These are phyloP conservation scores for Kalanchoe fedtschenkoi DNA, from an alignment of 164 flowering plant species.

Conservation along the genomic window DNA sequence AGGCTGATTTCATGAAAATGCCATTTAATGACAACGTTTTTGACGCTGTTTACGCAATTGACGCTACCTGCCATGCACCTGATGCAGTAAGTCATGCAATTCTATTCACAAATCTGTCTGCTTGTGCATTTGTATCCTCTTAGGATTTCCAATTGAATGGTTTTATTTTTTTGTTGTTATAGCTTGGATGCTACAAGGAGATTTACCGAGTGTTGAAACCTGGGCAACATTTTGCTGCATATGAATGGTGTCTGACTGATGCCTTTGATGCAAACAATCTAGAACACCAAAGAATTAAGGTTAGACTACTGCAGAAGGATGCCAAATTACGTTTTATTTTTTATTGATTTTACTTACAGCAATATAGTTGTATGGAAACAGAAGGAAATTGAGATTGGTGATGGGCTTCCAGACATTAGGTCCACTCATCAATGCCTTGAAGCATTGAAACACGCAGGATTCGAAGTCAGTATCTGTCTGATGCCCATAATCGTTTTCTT, in stretches of 20 bases:
- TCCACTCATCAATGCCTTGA: constrained; percentile 62
- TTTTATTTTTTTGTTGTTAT: constrained; percentile 5
- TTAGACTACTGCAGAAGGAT: constrained; percentile 7
- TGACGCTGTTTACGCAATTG: constrained; percentile 96
- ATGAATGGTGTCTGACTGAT: constrained; percentile 98
- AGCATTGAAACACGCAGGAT: constrained; percentile 80
- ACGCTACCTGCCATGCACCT: constrained; percentile 99
- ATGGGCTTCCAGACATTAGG: constrained; percentile 91
- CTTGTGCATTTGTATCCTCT: neutral
- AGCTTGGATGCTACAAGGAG: constrained; percentile 94
- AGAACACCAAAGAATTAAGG: constrained; percentile 88
- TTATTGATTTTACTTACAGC: neutral
- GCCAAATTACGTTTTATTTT: neutral
- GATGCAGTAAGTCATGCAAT: constrained; percentile 57
- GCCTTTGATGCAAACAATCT: constrained; percentile 65
- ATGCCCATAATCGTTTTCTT: neutral
- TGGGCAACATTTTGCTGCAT: constrained; percentile 95
- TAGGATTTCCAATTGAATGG: too few species aligned
- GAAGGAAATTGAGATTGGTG: constrained; percentile 89
- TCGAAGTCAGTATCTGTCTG: constrained; percentile 59
- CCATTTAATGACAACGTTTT: constrained; percentile 74
- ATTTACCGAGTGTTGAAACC: constrained; percentile 88
- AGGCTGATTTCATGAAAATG: constrained; percentile 99
- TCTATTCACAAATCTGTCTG: neutral
- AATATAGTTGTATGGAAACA: constrained; percentile 13